phyloP scores from a whole-genome alignment of 495 filamentous ascomycete species.

The Xylaria curta region DNA sequence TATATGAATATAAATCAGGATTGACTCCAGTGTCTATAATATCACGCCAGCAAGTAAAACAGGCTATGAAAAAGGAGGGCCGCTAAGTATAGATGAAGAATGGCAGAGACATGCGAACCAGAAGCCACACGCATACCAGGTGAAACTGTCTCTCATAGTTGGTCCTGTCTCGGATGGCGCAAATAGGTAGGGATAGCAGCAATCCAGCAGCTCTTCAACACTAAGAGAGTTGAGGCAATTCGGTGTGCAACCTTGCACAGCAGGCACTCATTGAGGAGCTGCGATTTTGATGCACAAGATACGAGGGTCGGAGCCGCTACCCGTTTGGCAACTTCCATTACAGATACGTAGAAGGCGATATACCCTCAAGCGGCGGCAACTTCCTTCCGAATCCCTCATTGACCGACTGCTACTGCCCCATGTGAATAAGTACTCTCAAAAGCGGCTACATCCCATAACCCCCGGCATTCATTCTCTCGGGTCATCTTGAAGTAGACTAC shows the following conservation, averaged over 20 bases:
- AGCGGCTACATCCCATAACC: neutral
- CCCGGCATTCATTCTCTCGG: neutral
- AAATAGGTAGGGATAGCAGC: neutral
- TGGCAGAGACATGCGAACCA: neutral
- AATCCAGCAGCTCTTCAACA: neutral
- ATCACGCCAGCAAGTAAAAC: neutral
- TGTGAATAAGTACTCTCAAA: neutral
- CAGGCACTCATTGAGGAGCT: neutral
- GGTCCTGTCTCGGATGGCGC: neutral
- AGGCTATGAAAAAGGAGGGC: neutral
- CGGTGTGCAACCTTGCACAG: neutral
- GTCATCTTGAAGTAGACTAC: slow-evolving; percentile 21
- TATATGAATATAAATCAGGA: neutral
- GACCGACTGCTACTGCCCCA: neutral
- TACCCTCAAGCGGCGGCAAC: neutral
- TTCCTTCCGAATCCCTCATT: neutral
- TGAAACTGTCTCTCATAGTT: neutral
- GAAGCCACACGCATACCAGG: neutral
- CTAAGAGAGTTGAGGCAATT: neutral
- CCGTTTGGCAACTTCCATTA: neutral
- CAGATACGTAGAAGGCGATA: neutral
- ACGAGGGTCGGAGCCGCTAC: neutral
- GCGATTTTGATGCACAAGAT: neutral
- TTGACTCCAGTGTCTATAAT: neutral
- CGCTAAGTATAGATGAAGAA: neutral